Base-by-base conservation (phyloP, 1,139 yeast species). In the Pichia sp. region DNA sequence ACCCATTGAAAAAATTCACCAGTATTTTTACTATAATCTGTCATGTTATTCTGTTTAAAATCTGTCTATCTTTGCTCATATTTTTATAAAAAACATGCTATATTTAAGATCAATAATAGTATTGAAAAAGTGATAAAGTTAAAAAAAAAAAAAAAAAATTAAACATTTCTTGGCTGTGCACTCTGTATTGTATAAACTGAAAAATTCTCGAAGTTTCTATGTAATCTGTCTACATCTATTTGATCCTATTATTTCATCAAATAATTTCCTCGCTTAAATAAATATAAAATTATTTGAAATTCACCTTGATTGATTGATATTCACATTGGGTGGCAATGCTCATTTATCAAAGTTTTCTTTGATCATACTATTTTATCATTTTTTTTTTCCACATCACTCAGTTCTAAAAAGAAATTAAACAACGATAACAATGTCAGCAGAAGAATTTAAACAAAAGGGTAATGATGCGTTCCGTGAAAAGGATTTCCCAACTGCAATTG, bases 401-500 rank as follows among this genome's bases (percentile, higher is more conserved):
- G 18, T 18, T 18, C 18, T 18, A 18, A 18, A 18, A 18, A 18
- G 18, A 18, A 18, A 18, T 18, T 18, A 18, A 18, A 18, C 18
- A 18, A 18, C 18, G 18, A 18, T 18, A 18, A 34, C 43, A 27
- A 69, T 68, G 71, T 78, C 86, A 42, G 81, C 87, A 40, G 90
- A 83, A 56, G 89, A 84, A 66, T 81, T 64, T 63, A 85, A 85
- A 68, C 81, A 86, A 44, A 78, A 86, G 68, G 98, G 97, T 60
- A 92, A 92, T 72, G 85, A 88, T 57, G 92, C 90, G 47, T 92
- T 92, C 66, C 81, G 89, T 40, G 87, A 89, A 50, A 90, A 92
- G 69, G 88, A 90, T 47, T 92, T 81, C 64, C 70, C 74, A 25
- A 77, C 81, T 59, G 97, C 98, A 45, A 79, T 86, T 54, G 95